A percentile compares a stretch with the other conserved stretches of the same genome.
Evolutionary conservation across 768 basidiomycete species (phyloP).

Genomic region (Dioszegia hungarica): DNA sequence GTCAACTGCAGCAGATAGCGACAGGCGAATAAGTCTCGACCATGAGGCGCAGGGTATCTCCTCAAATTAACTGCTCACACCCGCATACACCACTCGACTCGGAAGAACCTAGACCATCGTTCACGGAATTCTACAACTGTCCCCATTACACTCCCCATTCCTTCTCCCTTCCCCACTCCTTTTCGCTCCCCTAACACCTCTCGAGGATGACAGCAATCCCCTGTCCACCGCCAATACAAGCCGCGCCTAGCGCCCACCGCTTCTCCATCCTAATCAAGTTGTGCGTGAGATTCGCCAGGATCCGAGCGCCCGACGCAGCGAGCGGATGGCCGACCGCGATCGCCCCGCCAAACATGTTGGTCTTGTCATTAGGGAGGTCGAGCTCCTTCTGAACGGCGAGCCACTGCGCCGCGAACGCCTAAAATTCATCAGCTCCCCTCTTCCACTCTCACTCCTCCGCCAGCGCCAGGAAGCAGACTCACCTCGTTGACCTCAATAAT

Average conservation of each 20-base stretch:
- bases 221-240: constrained; percentile 52
- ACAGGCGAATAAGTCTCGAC: too few species aligned
- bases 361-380: constrained; percentile 44
- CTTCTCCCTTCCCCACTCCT: too few species aligned
- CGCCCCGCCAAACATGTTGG: constrained; percentile 48
- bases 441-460: not conserved
- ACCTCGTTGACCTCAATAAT: constrained; percentile 48
- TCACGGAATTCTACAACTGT: not conserved
- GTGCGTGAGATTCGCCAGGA: constrained; percentile 49
- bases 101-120: not conserved
- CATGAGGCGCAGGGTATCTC: too few species aligned
- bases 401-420: constrained; percentile 52
- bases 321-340: constrained; percentile 46
- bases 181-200: constrained; percentile 17
- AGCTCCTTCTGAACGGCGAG: constrained; percentile 50
- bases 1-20: too few species aligned
- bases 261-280: constrained; percentile 49
- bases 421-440: not conserved
- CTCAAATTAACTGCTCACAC: too few species aligned
- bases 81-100: too few species aligned
- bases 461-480: not conserved
- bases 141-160: too few species aligned
- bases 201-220: constrained; percentile 48
- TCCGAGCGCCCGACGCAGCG: constrained; percentile 39
- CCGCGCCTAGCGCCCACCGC: constrained; percentile 50